phyloP scores from a whole-genome alignment of 306 rosid genomes.

The Betula pendula region DNA sequence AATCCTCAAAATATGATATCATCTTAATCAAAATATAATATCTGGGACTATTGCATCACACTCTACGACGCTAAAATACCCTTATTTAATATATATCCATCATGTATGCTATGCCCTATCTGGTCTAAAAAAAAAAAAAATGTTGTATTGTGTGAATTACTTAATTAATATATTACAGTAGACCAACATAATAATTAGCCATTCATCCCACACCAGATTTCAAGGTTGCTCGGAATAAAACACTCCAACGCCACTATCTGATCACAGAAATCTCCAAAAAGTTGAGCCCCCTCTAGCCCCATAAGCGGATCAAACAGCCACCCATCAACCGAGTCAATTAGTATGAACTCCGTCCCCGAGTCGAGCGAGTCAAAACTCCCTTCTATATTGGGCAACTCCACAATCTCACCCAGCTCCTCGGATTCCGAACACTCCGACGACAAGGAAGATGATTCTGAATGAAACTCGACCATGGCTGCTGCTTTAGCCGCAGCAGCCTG shows the following conservation, averaged over 20 bases:
- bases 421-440: conserved; percentile 25
- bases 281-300: conserved; percentile 11
- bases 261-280: conserved; percentile 6
- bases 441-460: not conserved
- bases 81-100: too few species aligned
- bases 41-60: too few species aligned
- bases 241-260: not conserved
- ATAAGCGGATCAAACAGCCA: conserved; percentile 28
- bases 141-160: too few species aligned
- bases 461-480: conserved; percentile 48
- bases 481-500: conserved; percentile 45
- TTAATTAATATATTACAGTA: too few species aligned
- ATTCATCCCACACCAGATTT: conserved; percentile 3
- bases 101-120: too few species aligned
- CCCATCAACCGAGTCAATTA: conserved; percentile 39
- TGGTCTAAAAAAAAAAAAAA: too few species aligned
- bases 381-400: conserved; percentile 49
- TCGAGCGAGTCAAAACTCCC: conserved; percentile 36
- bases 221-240: not conserved
- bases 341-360: conserved; percentile 20
- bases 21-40: too few species aligned
- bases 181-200: not conserved
- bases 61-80: too few species aligned
- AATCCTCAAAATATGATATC: too few species aligned
- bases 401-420: conserved; percentile 45